Evolutionary conservation across 2,329 filamentous ascomycete genomes (phyloP), one percentile per base, ranked within the genome.

Genomic region (Cercospora janseana): DNA sequence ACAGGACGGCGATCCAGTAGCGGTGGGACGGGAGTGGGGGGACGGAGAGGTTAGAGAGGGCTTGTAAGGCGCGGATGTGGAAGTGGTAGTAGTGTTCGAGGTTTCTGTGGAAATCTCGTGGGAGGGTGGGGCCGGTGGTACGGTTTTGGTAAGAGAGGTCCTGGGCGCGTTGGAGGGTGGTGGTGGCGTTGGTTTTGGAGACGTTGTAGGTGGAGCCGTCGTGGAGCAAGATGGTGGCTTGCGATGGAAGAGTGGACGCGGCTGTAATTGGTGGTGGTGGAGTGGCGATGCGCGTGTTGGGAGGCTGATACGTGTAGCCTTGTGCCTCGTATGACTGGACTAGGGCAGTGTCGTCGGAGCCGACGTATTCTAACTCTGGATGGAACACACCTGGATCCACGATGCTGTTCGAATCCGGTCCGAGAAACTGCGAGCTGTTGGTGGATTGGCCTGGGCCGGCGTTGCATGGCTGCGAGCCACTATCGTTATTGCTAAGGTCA

Each of bases 1-100:
- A 49, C 10, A 68, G 51, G 4, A 69, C 60, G 9, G 58, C 65
- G 46, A 68, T 65, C 65, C 63, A 67, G 59, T 68, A 69, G 15
- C 67, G 56, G 24, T 60, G 59, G 1, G 41, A 24, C 32, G 49
- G n/a, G 3, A 55, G 29, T 24, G 46, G 37, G 52, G 46, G 20
- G 28, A 16, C 38, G 6, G 54, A 48, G 24, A 63, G 49, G 13
- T 49, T 43, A 1, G 64, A 61, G 24, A 58, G 56, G 35, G 61
- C 35, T 32, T 37, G 24, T 12, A 46, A 28, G 16, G 54, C 57
- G 20, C 54, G 56, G 12, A 48, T 15, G 59, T 67, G 64, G 18
- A 66, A 55, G 27, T 46, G 45, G 20, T 55, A 55, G 54, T 62
- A 49, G n/a, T 29, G 15, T 13, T 38, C 23, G 42, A 62, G 54